Evolutionary conservation across 805 yeast genomes (phyloP).

Genomic region (Candida ovalis): DNA sequence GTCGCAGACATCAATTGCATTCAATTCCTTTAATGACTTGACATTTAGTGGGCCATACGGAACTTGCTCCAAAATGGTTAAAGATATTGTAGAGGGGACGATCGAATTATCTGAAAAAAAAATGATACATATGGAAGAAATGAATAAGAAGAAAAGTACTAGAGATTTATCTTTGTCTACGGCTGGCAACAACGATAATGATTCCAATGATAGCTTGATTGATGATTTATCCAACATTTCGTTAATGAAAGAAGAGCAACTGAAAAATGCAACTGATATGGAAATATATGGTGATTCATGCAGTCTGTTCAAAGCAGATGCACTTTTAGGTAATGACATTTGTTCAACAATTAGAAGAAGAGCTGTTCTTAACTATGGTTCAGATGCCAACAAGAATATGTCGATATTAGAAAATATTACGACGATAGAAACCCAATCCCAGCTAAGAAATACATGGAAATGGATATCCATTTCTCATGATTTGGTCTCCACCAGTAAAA

Average conservation of each 20-base stretch:
- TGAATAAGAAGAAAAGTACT: constrained; percentile 6
- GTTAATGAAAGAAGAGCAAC: constrained; percentile 20
- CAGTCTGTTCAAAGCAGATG: constrained; percentile 20
- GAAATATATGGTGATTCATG: constrained; percentile 26
- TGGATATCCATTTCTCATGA: constrained; percentile 78
- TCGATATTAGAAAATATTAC: constrained; percentile 51
- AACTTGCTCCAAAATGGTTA: constrained; percentile 41
- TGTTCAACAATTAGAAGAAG: constrained; percentile 67
- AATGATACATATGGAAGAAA: constrained; percentile 1
- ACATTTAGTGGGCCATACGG: constrained; percentile 59
- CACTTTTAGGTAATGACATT: constrained; percentile 63
- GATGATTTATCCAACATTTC: constrained; percentile 11
- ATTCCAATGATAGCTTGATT: constrained; percentile 1
- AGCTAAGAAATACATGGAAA: constrained; percentile 79
- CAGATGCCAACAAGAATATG: constrained; percentile 62
- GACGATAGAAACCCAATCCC: constrained; percentile 49
- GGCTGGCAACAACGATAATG: constrained; percentile 1
- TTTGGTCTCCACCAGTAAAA: constrained; percentile 58
- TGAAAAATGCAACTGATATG: constrained; percentile 14
- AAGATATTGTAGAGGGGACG: constrained; percentile 23
- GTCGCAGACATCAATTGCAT: constrained; percentile 55
- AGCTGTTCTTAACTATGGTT: constrained; percentile 69
- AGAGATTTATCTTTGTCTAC: not conserved
- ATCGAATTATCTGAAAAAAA: constrained; percentile 9
- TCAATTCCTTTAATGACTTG: constrained; percentile 68